Percentiles rank a stretch among this genome's conserved stretches.
Evolutionary conservation across 1,139 yeast species (phyloP).

Genomic region (Taphrina flavorubra): DNA sequence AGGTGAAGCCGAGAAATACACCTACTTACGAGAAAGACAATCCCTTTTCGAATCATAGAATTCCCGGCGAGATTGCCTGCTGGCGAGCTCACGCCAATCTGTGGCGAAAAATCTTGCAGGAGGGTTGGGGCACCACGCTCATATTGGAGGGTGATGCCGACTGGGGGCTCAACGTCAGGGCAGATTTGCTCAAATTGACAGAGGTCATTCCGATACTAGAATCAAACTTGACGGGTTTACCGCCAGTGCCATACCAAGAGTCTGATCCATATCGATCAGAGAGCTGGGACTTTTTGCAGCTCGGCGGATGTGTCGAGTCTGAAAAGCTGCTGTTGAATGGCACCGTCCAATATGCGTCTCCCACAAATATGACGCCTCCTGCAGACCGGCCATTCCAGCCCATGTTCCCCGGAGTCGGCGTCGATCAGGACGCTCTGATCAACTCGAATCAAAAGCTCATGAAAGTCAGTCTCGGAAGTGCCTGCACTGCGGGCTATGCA

Average conservation of each 20-base stretch:
- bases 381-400: background rate
- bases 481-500: conserved; percentile 4
- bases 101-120: background rate
- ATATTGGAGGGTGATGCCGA: conserved; percentile 5
- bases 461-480: background rate
- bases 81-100: conserved; percentile 8
- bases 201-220: background rate
- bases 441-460: background rate
- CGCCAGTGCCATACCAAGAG: background rate
- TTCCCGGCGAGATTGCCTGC: conserved; percentile 8
- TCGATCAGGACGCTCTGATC: background rate
- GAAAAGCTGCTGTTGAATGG: conserved; percentile 1
- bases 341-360: background rate
- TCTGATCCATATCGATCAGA: background rate
- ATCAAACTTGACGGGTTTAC: background rate
- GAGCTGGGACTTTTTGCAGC: conserved; percentile 7
- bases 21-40: background rate
- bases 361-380: background rate
- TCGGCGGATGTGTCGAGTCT: background rate
- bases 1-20: background rate
- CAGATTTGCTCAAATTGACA: background rate
- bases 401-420: background rate
- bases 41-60: background rate
- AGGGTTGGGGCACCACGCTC: background rate
- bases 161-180: background rate